Percentiles rank a stretch among this genome's conserved stretches.
Evolutionary conservation across 768 basidiomycete genomes (phyloP).

Genomic region (Tubosaeta sp.): DNA sequence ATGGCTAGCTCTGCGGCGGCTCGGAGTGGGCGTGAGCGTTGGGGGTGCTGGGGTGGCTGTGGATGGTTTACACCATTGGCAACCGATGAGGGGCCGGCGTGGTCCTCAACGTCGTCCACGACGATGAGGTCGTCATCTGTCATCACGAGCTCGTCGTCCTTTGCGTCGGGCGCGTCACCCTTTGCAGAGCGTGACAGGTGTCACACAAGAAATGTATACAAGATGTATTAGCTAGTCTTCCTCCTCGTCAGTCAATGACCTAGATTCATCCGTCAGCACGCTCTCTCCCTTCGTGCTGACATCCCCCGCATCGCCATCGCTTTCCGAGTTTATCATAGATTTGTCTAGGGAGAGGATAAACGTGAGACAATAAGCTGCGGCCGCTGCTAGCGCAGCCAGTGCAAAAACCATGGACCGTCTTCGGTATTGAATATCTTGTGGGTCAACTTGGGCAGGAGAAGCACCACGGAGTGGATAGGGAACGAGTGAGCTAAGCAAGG

Average conservation of each 20-base stretch:
- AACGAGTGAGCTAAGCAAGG: constrained; percentile 36
- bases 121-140: constrained; percentile 64
- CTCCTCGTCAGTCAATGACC: constrained; percentile 12
- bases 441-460: constrained; percentile 19
- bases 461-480: constrained; percentile 27
- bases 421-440: constrained; percentile 44
- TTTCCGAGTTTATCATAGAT: background rate
- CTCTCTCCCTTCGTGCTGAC: constrained; percentile 15
- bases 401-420: constrained; percentile 54
- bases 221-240: constrained; percentile 1
- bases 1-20: constrained; percentile 33
- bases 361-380: constrained; percentile 35
- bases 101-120: constrained; percentile 52
- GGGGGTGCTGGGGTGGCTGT: constrained; percentile 14
- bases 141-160: constrained; percentile 6
- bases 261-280: constrained; percentile 4
- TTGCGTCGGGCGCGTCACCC: background rate
- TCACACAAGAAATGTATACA: background rate
- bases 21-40: constrained; percentile 31
- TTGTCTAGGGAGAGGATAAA: background rate
- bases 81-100: constrained; percentile 35
- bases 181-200: constrained; percentile 14
- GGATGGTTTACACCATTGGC: constrained; percentile 23
- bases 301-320: background rate
- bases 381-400: constrained; percentile 40